Conservation (phyloP, 352 stramenopile species). For the Phytophthora megakarya region DNA sequence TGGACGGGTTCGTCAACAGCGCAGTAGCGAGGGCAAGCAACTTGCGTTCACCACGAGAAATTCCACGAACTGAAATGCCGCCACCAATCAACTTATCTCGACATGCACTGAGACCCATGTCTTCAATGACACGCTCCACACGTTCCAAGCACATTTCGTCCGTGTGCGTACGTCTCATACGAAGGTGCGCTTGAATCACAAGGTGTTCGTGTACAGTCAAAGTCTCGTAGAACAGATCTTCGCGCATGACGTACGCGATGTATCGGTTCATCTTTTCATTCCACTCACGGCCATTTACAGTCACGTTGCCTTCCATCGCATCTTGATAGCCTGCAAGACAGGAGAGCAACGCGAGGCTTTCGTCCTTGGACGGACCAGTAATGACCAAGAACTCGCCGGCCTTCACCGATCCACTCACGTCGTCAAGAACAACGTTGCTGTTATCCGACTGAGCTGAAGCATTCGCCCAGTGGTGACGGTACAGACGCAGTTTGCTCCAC, state of each 20-base stretch:
- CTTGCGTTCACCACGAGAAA: constrained; percentile 84
- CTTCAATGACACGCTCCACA: constrained; percentile 66
- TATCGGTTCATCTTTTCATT: constrained; percentile 41
- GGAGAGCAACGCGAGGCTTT: constrained; percentile 92
- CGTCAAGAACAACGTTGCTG: constrained; percentile 38
- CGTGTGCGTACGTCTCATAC: constrained; percentile 54
- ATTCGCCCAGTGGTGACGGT: constrained; percentile 18
- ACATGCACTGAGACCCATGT: constrained; percentile 55
- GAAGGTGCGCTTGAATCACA: constrained; percentile 81
- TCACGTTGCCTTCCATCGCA: constrained; percentile 66
- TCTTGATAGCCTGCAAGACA: constrained; percentile 90
- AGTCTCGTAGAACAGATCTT: constrained; percentile 88
- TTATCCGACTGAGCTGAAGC: background rate
- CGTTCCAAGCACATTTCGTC: constrained; percentile 41
- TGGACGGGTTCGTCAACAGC: constrained; percentile 77
- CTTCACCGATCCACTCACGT: constrained; percentile 47
- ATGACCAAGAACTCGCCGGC: constrained; percentile 65
- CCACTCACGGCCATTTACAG: constrained; percentile 65
- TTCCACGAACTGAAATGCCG: constrained; percentile 48
- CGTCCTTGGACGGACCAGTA: constrained; percentile 61
- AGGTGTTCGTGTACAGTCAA: constrained; percentile 92
- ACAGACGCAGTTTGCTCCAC: constrained; percentile 37
- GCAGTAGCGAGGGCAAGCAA: constrained; percentile 82
- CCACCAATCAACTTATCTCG: constrained; percentile 65
- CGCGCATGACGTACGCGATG: constrained; percentile 77